Base-by-base conservation (phyloP, 2,329 filamentous ascomycete genomes). In the Hyphodiscus sp. region DNA sequence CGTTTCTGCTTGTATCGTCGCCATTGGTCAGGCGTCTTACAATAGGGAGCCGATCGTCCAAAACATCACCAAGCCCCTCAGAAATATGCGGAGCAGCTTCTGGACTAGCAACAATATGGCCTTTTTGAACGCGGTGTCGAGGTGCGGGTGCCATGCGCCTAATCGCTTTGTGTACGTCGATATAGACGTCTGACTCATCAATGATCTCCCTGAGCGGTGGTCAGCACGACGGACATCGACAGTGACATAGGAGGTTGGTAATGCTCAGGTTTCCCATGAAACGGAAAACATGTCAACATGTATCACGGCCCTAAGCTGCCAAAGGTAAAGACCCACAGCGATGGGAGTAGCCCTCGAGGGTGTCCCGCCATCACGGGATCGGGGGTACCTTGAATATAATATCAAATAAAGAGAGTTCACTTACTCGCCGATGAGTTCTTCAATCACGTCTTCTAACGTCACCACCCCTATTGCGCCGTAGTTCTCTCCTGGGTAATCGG, bases 121-220 rank as follows among this genome's bases (percentile, higher is more conserved):
- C 75, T 60, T 79, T 82, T 19, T 76, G 79, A n/a, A 83, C 79
- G 52, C 87, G 82, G 45, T 83, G 83, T 66, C 89, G 87, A 1
- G 92, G 92, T n/a, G 67, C 61, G 51, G 68, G 60, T 52, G 68
- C 56, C 59, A 68, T 60, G 50, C 94, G 88, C 54, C 94, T 84
- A 62, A 99, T 96, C 20, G 94, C 94, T 74, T 97, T 97, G 76
- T 97, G 94, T 1, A 99, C 91, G 69, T 99, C 94, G 59, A 99
- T 86, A 66, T 95, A 99, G 11, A 99, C 94, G 70, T 99, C 94
- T 0, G 92, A 97, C 70, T 99, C 94, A 68, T 99, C 94, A 58
- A 99, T 95, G 60, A 97, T 99, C 78, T 99, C 94, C 76, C 88
- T 91, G 54, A 23, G 20, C n/a, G 8, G 16, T 44, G 33, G 58